Evolutionary conservation across 177 flowering plant genomes (phyloP), one percentile per base, ranked within the genome.

Genomic region (Telopea speciosissima): DNA sequence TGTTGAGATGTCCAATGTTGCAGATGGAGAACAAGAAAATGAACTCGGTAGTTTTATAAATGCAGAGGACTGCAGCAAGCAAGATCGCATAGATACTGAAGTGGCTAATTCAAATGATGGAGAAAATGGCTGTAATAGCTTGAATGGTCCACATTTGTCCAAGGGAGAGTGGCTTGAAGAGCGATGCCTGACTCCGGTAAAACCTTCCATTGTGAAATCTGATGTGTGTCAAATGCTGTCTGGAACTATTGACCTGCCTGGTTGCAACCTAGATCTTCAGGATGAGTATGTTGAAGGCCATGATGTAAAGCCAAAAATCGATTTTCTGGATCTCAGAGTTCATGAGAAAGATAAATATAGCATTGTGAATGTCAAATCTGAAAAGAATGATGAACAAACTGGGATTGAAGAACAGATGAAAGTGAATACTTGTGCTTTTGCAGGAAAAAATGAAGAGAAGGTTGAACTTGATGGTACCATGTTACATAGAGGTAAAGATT

Each of bases 11-110:
- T 25, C 19, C 19, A 23, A 60, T 25, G 69, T 42, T 31, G 23
- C 74, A 33, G 24, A 33, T 59, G 25, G 12, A 26, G 40, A 67
- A 19, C 65, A 54, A 42, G 61, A 45, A 12, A 61, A 31, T 73
- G 66, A 16, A 21, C 31, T 28, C 4, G 31, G 31, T 4, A 28
- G 31, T 28, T 2, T 28, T 28, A 4, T 4, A 28, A 22, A 62
- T 19, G 49, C 14, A 44, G 6, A 13, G 11, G 13, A 3, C 49
- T 44, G 1, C 11, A 44, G 1, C 49, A 44, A 44, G 6, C n/a
- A 65, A 33, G 8, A 22, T 66, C 23, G 3, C 49, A 67, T 49
- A 16, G 36, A 10, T 22, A 9, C 22, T 31, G 52, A 33, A 13
- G 5, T 49, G 33, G 59, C 21, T 28, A 4, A 36, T 58, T 24